These are phyloP conservation scores for Geranium brycei DNA, from an alignment of 345 rosid genomes.

Conservation along the genomic window DNA sequence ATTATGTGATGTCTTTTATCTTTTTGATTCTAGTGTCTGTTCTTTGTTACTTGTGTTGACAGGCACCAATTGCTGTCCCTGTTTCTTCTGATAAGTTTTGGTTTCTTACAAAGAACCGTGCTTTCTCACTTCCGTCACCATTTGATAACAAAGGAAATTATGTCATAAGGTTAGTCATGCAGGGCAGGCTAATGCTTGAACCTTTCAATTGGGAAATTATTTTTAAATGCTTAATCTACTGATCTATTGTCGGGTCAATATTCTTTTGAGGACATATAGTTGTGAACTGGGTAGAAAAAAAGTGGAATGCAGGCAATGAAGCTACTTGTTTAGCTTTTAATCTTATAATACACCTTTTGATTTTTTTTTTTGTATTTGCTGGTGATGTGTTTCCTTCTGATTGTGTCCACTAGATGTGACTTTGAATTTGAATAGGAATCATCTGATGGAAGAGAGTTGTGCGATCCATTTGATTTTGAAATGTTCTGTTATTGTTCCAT, in stretches of 20 bases:
- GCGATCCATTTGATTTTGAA: not conserved
- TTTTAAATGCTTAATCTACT: not conserved
- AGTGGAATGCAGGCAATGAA: not conserved
- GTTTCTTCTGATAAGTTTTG: slow-evolving; percentile 84
- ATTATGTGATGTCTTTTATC: not conserved
- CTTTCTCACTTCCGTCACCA: slow-evolving; percentile 74
- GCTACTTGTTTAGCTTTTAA: not conserved
- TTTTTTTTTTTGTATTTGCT: too few species aligned
- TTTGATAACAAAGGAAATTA: slow-evolving; percentile 84
- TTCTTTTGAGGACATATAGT: not conserved
- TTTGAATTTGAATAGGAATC: not conserved
- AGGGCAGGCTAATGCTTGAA: slow-evolving; percentile 1
- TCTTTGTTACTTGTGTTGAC: slow-evolving; percentile 16
- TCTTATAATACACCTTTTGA: too few species aligned
- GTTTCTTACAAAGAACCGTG: slow-evolving; percentile 65
- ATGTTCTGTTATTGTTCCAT: too few species aligned
- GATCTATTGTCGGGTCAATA: not conserved
- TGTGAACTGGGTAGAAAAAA: not conserved
- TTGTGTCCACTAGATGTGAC: not conserved
- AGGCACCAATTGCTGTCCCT: slow-evolving; percentile 70
- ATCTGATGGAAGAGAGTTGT: not conserved
- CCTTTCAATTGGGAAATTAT: not conserved
- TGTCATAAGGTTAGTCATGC: slow-evolving; percentile 54
- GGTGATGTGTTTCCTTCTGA: not conserved
- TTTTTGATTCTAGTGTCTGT: slow-evolving; percentile 4